A percentile compares a stretch with the other conserved stretches of the same genome.
phyloP scores from a whole-genome alignment of 805 yeast genomes.

The Blastobotrys peoriensis region DNA sequence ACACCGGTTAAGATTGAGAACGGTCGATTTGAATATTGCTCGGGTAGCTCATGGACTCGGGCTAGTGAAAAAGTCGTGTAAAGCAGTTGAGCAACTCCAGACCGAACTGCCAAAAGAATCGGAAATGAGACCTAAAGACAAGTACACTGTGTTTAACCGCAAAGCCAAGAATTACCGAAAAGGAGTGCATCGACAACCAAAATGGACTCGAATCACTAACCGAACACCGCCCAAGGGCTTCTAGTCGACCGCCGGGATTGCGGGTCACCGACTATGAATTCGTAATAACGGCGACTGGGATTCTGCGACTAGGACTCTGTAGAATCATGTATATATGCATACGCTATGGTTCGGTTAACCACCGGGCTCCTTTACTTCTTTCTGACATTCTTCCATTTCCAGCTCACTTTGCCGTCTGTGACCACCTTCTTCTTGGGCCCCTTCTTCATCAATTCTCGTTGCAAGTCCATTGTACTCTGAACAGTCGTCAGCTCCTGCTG shows the following conservation, averaged over 20 bases:
- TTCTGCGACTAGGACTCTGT: too few species aligned
- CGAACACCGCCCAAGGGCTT: slow-evolving; percentile 73
- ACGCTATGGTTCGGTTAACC: too few species aligned
- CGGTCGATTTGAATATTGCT: slow-evolving; percentile 74
- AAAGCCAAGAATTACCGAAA: slow-evolving; percentile 76
- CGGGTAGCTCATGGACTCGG: slow-evolving; percentile 50
- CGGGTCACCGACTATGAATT: too few species aligned
- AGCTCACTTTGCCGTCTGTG: slow-evolving; percentile 59
- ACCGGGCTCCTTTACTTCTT: slow-evolving; percentile 32
- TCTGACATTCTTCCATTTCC: slow-evolving; percentile 71
- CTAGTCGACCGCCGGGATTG: too few species aligned
- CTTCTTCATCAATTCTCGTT: slow-evolving; percentile 83
- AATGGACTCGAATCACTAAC: slow-evolving; percentile 82
- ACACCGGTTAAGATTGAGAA: slow-evolving; percentile 74
- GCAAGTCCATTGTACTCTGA: slow-evolving; percentile 65
- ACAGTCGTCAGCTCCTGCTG: slow-evolving; percentile 62
- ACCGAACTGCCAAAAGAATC: slow-evolving; percentile 64
- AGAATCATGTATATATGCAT: slow-evolving; percentile 3
- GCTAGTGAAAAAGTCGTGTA: slow-evolving; percentile 29
- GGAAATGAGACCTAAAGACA: slow-evolving; percentile 77
- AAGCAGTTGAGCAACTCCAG: slow-evolving; percentile 34
- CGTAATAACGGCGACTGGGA: too few species aligned
- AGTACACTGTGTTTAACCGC: slow-evolving; percentile 79
- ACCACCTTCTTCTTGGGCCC: slow-evolving; percentile 77
- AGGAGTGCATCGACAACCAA: slow-evolving; percentile 70